phyloP scores from a whole-genome alignment of 2,329 filamentous ascomycete species.

The Arthrobotrys musiformis region DNA sequence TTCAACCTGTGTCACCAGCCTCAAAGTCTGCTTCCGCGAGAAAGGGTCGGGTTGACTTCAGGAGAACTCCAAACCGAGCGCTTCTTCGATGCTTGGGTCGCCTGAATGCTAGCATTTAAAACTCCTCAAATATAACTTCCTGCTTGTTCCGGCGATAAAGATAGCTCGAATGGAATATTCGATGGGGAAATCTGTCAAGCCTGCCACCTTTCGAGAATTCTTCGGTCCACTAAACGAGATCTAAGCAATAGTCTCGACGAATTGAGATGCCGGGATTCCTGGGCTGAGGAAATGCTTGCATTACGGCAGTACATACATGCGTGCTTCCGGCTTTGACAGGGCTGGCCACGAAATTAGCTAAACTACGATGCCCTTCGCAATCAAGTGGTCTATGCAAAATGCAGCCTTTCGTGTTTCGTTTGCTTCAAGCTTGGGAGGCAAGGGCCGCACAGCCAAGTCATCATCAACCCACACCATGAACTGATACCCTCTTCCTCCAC shows the following conservation, averaged over 20 bases:
- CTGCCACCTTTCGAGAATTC: not conserved
- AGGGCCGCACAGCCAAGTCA: slow-evolving; percentile 45
- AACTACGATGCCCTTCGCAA: slow-evolving; percentile 3
- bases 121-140: not conserved
- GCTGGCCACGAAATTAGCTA: not conserved
- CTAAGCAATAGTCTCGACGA: slow-evolving; percentile 3
- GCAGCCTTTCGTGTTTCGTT: slow-evolving; percentile 22
- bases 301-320: not conserved
- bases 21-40: not conserved
- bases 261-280: slow-evolving; percentile 8
- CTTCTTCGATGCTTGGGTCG: not conserved
- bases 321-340: slow-evolving; percentile 27
- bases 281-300: slow-evolving; percentile 13
- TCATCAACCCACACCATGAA: slow-evolving; percentile 5
- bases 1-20: slow-evolving; percentile 1
- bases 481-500: not conserved
- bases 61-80: not conserved
- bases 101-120: not conserved
- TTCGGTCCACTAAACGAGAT: slow-evolving; percentile 17
- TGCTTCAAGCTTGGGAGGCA: slow-evolving; percentile 20
- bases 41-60: not conserved
- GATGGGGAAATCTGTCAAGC: not conserved
- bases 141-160: not conserved
- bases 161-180: slow-evolving; percentile 5
- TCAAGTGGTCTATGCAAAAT: slow-evolving; percentile 9